Evolutionary conservation across 2,329 filamentous ascomycete genomes (phyloP), one percentile per base, ranked within the genome.

Genomic region (Colletotrichum australisinense): DNA sequence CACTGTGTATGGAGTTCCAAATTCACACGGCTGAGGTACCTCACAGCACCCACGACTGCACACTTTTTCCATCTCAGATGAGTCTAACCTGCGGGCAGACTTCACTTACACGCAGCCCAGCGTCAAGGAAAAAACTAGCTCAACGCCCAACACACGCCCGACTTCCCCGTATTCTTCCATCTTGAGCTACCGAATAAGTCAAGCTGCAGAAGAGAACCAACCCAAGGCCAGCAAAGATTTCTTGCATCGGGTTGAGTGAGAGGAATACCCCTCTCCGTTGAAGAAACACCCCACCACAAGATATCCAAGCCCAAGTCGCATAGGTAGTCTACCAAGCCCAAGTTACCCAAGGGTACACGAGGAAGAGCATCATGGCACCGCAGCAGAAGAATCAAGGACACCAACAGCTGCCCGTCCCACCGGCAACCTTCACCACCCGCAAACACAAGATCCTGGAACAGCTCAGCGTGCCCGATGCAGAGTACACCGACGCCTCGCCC

Each of bases 401-500:
- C 22, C 53, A 52, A 5, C 77, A 83, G 9, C 67, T 65, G 32
- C 63, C 80, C 79, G 19, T 66, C 74, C 80, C 82, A 4, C 80
- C 82, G 5, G 69, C 78, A 16, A 73, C 76, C 46, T 94, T 94
- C 79, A 63, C 83, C 53, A 79, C 82, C 58, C 93, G 91, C 80
- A 98, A 98, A 83, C 81, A 83, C 64, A 91, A 88, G 73, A 97
- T 98, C 76, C 84, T 98, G 16, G 83, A 87, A 55, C 89, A 92
- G 76, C 91, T 98, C 3, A 85, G 90, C 9, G 86, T 91, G 4
- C 93, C 95, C 1, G 89, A 90, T 56, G 87, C 86, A 4, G 88
- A 93, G 72, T 97, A 98, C 82, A 90, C 90, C 53, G 96, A 98
- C 82, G 88, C 93, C 8, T 97, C 94, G 1, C 95, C 96, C 3